phyloP scores from a whole-genome alignment of 257 asterid genomes.

The Penstemon newberryi region DNA sequence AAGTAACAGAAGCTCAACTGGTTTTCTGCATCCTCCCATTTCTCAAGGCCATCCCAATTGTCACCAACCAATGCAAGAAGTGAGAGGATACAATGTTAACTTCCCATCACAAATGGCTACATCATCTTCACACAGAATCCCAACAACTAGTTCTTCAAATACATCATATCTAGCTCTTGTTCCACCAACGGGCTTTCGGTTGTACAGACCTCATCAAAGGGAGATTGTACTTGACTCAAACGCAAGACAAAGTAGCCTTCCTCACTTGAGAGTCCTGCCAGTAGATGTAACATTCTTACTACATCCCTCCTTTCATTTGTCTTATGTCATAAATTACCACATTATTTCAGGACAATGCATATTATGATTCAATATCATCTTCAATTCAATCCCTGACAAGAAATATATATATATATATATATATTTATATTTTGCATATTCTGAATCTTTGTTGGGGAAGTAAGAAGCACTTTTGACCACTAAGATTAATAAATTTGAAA shows the following conservation, averaged over 20 bases:
- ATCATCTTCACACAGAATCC: conserved; percentile 41
- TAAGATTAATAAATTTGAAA: too few species aligned
- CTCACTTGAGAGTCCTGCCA: conserved; percentile 71
- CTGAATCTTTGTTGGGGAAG: too few species aligned
- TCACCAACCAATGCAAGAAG: conserved; percentile 45
- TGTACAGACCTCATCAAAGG: conserved; percentile 59
- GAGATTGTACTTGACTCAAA: conserved; percentile 49
- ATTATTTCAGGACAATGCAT: too few species aligned
- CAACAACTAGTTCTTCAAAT: not conserved
- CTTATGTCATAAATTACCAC: too few species aligned
- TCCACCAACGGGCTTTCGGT: conserved; percentile 53
- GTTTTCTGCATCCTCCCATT: conserved; percentile 47
- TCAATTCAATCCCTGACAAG: too few species aligned
- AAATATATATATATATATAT: too few species aligned
- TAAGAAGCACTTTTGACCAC: too few species aligned
- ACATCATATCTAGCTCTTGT: conserved; percentile 47
- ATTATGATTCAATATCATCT: too few species aligned
- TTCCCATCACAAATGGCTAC: conserved; percentile 50
- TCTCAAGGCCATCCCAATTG: conserved; percentile 48
- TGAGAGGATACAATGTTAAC: conserved; percentile 49
- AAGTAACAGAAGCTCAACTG: conserved; percentile 38
- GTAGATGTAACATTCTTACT: conserved; percentile 35
- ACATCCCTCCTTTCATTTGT: too few species aligned
- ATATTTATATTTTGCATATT: too few species aligned
- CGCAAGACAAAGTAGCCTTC: conserved; percentile 48